phyloP scores from a whole-genome alignment of 257 asterid species.

The Capsicum baccatum region DNA sequence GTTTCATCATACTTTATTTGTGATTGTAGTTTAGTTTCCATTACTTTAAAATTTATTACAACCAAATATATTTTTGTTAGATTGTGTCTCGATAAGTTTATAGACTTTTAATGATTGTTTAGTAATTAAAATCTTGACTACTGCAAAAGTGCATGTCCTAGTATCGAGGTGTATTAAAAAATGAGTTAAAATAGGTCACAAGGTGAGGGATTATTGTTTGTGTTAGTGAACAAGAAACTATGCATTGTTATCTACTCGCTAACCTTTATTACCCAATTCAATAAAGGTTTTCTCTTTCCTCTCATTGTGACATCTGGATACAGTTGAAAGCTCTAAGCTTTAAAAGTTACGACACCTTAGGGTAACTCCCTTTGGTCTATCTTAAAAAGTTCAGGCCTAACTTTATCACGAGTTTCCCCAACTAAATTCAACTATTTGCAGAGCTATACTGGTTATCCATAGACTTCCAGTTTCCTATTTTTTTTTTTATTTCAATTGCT shows the following conservation, averaged over 20 bases:
- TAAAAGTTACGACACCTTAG: neutral
- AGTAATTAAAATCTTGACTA: neutral
- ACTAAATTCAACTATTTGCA: neutral
- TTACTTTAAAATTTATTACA: too few species aligned
- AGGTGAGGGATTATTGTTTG: neutral
- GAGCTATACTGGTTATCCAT: neutral
- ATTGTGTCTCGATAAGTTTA: too few species aligned
- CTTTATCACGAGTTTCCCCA: neutral
- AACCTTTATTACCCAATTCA: conserved; percentile 73
- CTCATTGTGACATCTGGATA: neutral
- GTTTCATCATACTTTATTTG: too few species aligned
- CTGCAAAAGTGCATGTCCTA: neutral
- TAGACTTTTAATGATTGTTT: neutral
- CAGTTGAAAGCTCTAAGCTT: neutral
- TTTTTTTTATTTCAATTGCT: neutral
- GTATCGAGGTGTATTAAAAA: neutral
- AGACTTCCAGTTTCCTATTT: neutral
- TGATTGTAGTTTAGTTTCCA: too few species aligned
- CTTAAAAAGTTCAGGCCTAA: neutral
- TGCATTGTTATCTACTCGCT: conserved; percentile 38
- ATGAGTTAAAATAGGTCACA: neutral
- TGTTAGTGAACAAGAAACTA: neutral
- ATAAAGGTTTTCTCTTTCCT: conserved; percentile 48
- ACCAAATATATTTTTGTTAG: neutral
- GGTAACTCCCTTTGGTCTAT: neutral